phyloP scores from a whole-genome alignment of 345 rosid genomes.

The Lepidium africanum region DNA sequence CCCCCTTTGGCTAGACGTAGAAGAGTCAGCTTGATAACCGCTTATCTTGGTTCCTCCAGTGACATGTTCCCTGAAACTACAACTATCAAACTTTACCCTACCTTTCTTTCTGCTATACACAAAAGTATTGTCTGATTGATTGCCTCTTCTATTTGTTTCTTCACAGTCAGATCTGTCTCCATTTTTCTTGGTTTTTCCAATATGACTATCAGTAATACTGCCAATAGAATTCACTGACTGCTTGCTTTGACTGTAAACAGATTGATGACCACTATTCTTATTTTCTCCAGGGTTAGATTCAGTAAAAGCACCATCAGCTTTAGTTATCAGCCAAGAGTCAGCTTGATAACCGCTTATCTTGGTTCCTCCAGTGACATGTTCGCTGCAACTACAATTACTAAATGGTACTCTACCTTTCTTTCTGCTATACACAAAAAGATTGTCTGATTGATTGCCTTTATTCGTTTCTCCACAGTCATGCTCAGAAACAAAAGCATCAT shows the following conservation, averaged over 20 bases:
- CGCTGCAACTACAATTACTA: not conserved
- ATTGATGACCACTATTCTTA: slow-evolving; percentile 16
- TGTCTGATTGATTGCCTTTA: not conserved
- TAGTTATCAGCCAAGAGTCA: not conserved
- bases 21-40: slow-evolving; percentile 7
- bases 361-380: slow-evolving; percentile 7
- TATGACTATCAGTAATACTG: slow-evolving; percentile 24
- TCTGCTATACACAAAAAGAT: slow-evolving; percentile 15
- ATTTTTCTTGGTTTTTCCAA: slow-evolving; percentile 29
- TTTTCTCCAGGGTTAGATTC: not conserved
- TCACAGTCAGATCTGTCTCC: slow-evolving; percentile 21
- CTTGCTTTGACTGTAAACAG: slow-evolving; percentile 36
- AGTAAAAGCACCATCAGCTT: slow-evolving; percentile 3
- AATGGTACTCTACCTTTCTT: slow-evolving; percentile 11
- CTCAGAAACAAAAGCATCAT: slow-evolving; percentile 9
- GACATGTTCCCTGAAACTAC: slow-evolving; percentile 2
- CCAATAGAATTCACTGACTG: slow-evolving; percentile 22
- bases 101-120: slow-evolving; percentile 21
- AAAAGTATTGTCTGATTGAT: slow-evolving; percentile 1
- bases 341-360: slow-evolving; percentile 5
- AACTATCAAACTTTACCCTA: not conserved
- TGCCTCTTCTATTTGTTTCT: slow-evolving; percentile 17
- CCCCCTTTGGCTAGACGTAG: slow-evolving; percentile 2
- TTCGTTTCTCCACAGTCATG: slow-evolving; percentile 12
- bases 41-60: slow-evolving; percentile 10